Conservation (phyloP, 2,329 filamentous ascomycete genomes). For the Zymoseptoria brevis region DNA sequence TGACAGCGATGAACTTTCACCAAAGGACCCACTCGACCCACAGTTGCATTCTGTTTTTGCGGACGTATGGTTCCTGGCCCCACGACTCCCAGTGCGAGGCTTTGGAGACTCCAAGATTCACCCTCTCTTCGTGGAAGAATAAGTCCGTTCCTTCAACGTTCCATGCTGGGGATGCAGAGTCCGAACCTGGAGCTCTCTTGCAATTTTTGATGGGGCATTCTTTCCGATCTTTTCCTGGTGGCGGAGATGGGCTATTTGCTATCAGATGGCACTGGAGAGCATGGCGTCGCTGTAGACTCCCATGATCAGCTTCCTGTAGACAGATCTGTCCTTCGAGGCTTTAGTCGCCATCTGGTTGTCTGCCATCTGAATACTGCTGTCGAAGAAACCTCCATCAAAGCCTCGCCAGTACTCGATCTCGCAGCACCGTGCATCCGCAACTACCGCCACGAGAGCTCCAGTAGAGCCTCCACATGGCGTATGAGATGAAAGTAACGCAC, state of each 20-base stretch:
- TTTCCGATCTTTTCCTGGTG: neutral
- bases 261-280: neutral
- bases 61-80: neutral
- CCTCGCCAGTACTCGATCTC: neutral
- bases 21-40: neutral
- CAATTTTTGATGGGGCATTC: neutral
- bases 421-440: neutral
- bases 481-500: neutral
- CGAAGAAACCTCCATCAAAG: neutral
- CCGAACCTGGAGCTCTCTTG: neutral
- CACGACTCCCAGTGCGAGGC: neutral
- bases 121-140: neutral
- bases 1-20: neutral
- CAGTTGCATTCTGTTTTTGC: neutral
- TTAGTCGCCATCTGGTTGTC: neutral
- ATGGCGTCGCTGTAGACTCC: too few species aligned
- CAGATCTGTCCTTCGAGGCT: too few species aligned
- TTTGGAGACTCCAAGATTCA: neutral
- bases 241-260: neutral
- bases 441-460: neutral
- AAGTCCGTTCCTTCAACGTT: neutral
- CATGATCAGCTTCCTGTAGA: too few species aligned
- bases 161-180: neutral
- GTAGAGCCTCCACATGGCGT: neutral
- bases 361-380: neutral